These are phyloP conservation scores for Zygoascus sp. DNA, from an alignment of 1,139 yeast species.

Conservation along the genomic window DNA sequence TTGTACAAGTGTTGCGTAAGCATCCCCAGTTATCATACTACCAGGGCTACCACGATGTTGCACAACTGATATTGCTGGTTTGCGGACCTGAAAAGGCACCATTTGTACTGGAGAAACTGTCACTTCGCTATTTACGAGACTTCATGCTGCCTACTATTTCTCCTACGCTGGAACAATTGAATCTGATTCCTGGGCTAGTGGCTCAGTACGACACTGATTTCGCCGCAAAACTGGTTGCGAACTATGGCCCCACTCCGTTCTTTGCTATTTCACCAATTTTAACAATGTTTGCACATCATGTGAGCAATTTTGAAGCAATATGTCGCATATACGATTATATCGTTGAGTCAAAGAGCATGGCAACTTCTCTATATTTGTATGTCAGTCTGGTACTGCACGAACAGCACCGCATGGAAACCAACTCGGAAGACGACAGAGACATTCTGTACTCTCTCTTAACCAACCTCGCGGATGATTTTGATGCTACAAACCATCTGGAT, in stretches of 20 bases:
- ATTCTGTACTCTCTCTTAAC: slow-evolving; percentile 31
- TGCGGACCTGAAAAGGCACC: slow-evolving; percentile 43
- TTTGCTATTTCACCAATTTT: slow-evolving; percentile 71
- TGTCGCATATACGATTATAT: slow-evolving; percentile 60
- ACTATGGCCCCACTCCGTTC: slow-evolving; percentile 38
- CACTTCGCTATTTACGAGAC: slow-evolving; percentile 69
- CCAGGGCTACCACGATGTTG: slow-evolving; percentile 91
- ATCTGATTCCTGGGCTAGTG: slow-evolving; percentile 59
- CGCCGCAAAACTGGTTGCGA: slow-evolving; percentile 42
- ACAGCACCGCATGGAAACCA: slow-evolving; percentile 40
- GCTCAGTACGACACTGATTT: slow-evolving; percentile 47
- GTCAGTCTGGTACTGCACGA: slow-evolving; percentile 46
- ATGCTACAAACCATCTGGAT: slow-evolving; percentile 18
- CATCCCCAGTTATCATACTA: slow-evolving; percentile 68
- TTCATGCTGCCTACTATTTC: slow-evolving; percentile 72
- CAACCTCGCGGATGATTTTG: slow-evolving; percentile 24
- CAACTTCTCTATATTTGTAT: slow-evolving; percentile 50
- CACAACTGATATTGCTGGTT: slow-evolving; percentile 59
- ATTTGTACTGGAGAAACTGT: slow-evolving; percentile 50
- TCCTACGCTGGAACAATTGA: slow-evolving; percentile 61
- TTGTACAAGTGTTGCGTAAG: slow-evolving; percentile 53
- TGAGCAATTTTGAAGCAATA: slow-evolving; percentile 47
- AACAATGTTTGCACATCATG: slow-evolving; percentile 76
- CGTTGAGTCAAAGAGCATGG: slow-evolving; percentile 46
- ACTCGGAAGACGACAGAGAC: slow-evolving; percentile 26